A percentile compares a stretch with the other conserved stretches of the same genome.
Evolutionary conservation across 1,139 yeast genomes (phyloP).

Genomic region (Scheffersomyces segobiensis): DNA sequence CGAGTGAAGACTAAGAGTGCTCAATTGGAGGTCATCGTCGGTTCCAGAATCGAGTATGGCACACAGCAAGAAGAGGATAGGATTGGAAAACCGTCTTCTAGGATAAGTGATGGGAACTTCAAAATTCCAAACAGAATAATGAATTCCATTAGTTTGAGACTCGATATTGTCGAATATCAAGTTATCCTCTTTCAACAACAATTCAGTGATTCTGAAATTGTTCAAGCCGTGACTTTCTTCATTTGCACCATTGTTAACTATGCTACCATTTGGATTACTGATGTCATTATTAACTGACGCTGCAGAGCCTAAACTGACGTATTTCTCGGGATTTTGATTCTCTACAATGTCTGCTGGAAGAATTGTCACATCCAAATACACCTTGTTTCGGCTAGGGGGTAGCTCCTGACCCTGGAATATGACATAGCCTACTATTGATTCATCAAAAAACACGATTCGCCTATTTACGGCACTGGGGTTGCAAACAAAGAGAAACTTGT

Average conservation of each 20-base stretch:
- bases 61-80: conserved; percentile 29
- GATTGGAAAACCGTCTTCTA: conserved; percentile 30
- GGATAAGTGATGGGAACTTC: conserved; percentile 40
- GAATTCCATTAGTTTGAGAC: not conserved
- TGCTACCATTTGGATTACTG: not conserved
- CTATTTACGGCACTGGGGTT: conserved; percentile 4
- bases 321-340: not conserved
- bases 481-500: not conserved
- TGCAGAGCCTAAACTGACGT: not conserved
- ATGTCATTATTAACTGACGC: not conserved
- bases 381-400: conserved; percentile 10
- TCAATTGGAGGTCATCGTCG: not conserved
- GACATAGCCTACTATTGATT: conserved; percentile 35
- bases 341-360: conserved; percentile 24
- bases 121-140: conserved; percentile 33
- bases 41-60: conserved; percentile 16
- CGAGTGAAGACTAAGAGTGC: not conserved
- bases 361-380: conserved; percentile 28
- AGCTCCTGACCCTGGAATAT: conserved; percentile 16
- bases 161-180: conserved; percentile 14
- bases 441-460: conserved; percentile 39
- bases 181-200: conserved; percentile 12
- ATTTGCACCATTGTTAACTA: not conserved
- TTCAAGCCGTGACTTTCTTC: conserved; percentile 6
- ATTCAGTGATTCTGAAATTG: conserved; percentile 17